phyloP scores from a whole-genome alignment of 2,329 filamentous ascomycete genomes.

The Colletotrichum echinochloae region DNA sequence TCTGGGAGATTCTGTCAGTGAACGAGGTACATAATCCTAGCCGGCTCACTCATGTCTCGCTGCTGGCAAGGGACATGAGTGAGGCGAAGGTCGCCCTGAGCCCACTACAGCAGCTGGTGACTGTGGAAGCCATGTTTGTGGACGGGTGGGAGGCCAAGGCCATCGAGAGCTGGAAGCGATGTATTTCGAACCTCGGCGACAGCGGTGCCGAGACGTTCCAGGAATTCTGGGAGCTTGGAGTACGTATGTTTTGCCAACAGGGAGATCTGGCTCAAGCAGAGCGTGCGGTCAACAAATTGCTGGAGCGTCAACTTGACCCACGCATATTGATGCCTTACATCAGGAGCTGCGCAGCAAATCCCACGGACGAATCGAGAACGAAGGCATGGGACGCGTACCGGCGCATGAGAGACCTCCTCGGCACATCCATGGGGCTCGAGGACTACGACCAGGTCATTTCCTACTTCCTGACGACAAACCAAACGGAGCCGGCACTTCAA shows the following conservation, averaged over 20 bases:
- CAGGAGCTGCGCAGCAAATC: slow-evolving; percentile 69
- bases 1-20: slow-evolving; percentile 73
- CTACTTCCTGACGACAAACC: slow-evolving; percentile 75
- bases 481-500: slow-evolving; percentile 75
- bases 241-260: slow-evolving; percentile 70
- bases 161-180: slow-evolving; percentile 72
- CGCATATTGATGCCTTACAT: slow-evolving; percentile 77
- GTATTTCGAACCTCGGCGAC: slow-evolving; percentile 64
- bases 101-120: slow-evolving; percentile 71
- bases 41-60: slow-evolving; percentile 70
- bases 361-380: slow-evolving; percentile 58
- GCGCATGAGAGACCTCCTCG: slow-evolving; percentile 71
- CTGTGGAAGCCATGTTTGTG: slow-evolving; percentile 76
- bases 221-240: slow-evolving; percentile 73
- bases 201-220: slow-evolving; percentile 58
- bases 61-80: slow-evolving; percentile 74
- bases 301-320: slow-evolving; percentile 62
- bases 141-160: slow-evolving; percentile 71
- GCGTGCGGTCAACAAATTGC: slow-evolving; percentile 65
- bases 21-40: slow-evolving; percentile 63
- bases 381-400: slow-evolving; percentile 77
- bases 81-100: slow-evolving; percentile 67
- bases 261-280: slow-evolving; percentile 71
- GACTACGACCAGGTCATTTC: slow-evolving; percentile 83
- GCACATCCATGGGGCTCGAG: slow-evolving; percentile 71